Percentiles rank a stretch among this genome's conserved stretches.
Conservation (phyloP, 1,139 yeast species). For the Pichia sp. region DNA sequence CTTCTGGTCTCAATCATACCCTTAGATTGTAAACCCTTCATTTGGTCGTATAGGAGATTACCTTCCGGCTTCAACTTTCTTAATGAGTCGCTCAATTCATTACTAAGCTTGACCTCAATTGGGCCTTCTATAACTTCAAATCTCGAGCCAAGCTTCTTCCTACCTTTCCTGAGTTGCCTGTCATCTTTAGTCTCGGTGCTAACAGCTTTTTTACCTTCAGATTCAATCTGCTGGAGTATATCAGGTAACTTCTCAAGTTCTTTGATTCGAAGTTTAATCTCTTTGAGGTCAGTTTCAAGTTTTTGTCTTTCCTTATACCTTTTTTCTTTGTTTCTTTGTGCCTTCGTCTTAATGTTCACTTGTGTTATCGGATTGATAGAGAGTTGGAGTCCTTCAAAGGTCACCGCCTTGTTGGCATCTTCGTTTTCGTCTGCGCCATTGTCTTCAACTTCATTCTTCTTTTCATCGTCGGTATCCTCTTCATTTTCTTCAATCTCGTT, state of each 20-base stretch:
- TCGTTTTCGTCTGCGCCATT: slow-evolving; percentile 33
- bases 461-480: slow-evolving; percentile 42
- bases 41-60: slow-evolving; percentile 73
- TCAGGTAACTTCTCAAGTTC: slow-evolving; percentile 57
- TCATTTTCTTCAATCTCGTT: slow-evolving; percentile 41
- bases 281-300: slow-evolving; percentile 55
- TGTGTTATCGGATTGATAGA: slow-evolving; percentile 72
- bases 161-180: slow-evolving; percentile 28
- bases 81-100: slow-evolving; percentile 81
- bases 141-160: slow-evolving; percentile 42
- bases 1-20: slow-evolving; percentile 86
- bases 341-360: slow-evolving; percentile 68
- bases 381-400: slow-evolving; percentile 34
- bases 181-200: slow-evolving; percentile 26
- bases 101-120: slow-evolving; percentile 82
- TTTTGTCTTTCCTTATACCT: slow-evolving; percentile 58
- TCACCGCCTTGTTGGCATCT: slow-evolving; percentile 28
- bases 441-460: slow-evolving; percentile 22
- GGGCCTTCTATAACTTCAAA: slow-evolving; percentile 59
- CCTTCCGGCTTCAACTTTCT: slow-evolving; percentile 90
- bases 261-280: slow-evolving; percentile 50
- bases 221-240: slow-evolving; percentile 40
- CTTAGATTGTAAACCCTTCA: slow-evolving; percentile 72
- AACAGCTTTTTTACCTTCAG: slow-evolving; percentile 15
- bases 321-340: slow-evolving; percentile 69